phyloP scores from a whole-genome alignment of 129 eudicot species.

The Centaurea solstitialis region DNA sequence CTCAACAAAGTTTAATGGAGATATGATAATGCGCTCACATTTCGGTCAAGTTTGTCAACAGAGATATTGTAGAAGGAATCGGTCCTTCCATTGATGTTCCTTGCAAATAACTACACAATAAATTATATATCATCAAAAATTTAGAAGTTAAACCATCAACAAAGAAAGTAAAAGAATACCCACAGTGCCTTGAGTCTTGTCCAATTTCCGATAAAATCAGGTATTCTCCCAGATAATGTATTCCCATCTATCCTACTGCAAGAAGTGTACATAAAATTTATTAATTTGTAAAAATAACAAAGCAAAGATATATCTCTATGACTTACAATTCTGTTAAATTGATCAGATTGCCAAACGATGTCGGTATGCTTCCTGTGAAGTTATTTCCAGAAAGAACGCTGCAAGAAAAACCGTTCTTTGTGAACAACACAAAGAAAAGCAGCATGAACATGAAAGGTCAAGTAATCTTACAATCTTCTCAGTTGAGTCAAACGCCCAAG shows the following conservation, averaged over 20 bases:
- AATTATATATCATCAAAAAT: neutral
- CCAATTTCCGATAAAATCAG: slow-evolving; percentile 86
- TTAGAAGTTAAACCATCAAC: neutral
- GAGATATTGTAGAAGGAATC: slow-evolving; percentile 61
- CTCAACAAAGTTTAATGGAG: neutral
- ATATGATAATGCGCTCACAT: slow-evolving; percentile 47
- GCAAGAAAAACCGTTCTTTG: neutral
- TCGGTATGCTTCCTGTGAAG: slow-evolving; percentile 82
- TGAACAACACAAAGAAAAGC: too few relatives aligned
- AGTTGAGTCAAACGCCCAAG: slow-evolving; percentile 59
- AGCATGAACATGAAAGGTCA: neutral
- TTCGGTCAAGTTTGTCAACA: slow-evolving; percentile 43
- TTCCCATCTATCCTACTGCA: slow-evolving; percentile 87
- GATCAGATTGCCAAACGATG: slow-evolving; percentile 38
- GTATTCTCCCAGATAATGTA: slow-evolving; percentile 76
- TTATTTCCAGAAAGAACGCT: slow-evolving; percentile 48
- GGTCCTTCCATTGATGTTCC: slow-evolving; percentile 89
- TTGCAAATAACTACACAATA: slow-evolving; percentile 63
- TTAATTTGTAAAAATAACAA: slow-evolving; percentile 5
- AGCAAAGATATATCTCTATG: neutral
- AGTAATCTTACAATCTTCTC: slow-evolving; percentile 62
- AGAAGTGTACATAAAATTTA: slow-evolving; percentile 13
- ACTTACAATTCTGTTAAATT: slow-evolving; percentile 82
- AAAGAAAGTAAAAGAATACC: slow-evolving; percentile 30
- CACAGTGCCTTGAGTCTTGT: slow-evolving; percentile 55